A percentile compares a stretch with the other conserved stretches of the same genome.
Conservation (phyloP, 1,284 basidiomycete genomes). For the Golubevia pallescens region DNA sequence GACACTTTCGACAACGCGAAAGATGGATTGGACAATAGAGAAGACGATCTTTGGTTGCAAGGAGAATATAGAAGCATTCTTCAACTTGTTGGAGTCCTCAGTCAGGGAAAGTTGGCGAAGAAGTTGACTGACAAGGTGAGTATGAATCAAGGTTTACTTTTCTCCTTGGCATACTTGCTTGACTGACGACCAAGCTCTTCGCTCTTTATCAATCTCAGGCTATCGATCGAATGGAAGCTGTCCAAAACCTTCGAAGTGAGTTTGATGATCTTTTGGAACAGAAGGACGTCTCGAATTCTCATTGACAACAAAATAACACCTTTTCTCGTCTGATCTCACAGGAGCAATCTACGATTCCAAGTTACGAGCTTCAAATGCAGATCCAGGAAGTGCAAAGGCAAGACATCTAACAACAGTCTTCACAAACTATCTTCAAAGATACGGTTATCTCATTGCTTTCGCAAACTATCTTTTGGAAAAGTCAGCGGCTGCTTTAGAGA, state of each 20-base stretch:
- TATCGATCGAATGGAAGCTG: conserved; percentile 59
- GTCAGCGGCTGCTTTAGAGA: conserved; percentile 23
- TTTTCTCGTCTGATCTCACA: no score
- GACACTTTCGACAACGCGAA: neutral
- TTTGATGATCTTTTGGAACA: neutral
- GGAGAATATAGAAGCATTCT: conserved; percentile 97
- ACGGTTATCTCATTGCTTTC: conserved; percentile 90
- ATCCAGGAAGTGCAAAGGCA: conserved; percentile 37
- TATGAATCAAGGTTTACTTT: no score
- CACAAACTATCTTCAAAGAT: conserved; percentile 66
- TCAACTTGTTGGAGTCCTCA: conserved; percentile 87
- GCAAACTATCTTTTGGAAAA: conserved; percentile 91
- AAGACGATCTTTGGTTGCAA: conserved; percentile 65
- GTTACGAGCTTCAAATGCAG: conserved; percentile 51
- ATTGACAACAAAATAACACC: neutral
- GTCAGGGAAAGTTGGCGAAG: conserved; percentile 90
- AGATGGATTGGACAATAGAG: conserved; percentile 42
- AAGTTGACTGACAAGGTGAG: conserved; percentile 84
- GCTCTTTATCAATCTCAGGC: conserved; percentile 13
- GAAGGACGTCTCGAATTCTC: no score
- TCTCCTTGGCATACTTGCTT: no score
- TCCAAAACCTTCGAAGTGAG: conserved; percentile 53
- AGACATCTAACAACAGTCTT: conserved; percentile 41
- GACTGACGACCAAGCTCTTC: no score
- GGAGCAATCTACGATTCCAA: conserved; percentile 56